phyloP scores from a whole-genome alignment of 805 yeast species.

The Candida hispaniensis region DNA sequence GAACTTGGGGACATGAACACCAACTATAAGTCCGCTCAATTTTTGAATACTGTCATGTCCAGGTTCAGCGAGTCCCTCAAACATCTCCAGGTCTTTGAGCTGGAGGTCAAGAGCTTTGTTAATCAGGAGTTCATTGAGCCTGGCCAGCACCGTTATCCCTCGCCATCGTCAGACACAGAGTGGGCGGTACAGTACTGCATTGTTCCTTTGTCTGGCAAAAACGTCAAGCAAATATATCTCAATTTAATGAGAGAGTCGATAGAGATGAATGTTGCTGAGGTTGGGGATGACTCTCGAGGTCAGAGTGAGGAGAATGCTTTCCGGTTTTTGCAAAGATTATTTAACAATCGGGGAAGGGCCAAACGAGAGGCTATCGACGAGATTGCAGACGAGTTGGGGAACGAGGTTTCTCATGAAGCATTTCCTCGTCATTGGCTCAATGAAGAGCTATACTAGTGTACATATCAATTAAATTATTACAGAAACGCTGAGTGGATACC shows the following conservation, averaged over 20 bases:
- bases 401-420: not conserved
- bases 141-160: conserved; percentile 3
- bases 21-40: conserved; percentile 1
- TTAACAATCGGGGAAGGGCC: conserved; percentile 3
- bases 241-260: conserved; percentile 1
- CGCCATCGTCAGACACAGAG: conserved; percentile 7
- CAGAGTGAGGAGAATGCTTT: conserved; percentile 4
- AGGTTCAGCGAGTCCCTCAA: conserved; percentile 2
- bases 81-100: conserved; percentile 2
- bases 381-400: conserved; percentile 3
- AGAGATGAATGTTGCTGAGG: not conserved
- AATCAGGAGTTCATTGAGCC: conserved; percentile 3
- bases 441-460: no score
- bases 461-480: no score
- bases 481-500: no score
- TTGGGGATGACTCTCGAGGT: conserved; percentile 1
- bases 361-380: not conserved
- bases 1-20: conserved; percentile 5
- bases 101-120: conserved; percentile 9
- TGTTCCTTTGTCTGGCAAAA: not conserved
- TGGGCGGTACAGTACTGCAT: conserved; percentile 13
- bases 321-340: not conserved
- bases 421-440: conserved; percentile 3
- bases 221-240: not conserved
- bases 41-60: not conserved